Evolutionary conservation across 176 grass and related monocot species (phyloP), one percentile per base, ranked within the genome.

Genomic region (Eleusine coracana): DNA sequence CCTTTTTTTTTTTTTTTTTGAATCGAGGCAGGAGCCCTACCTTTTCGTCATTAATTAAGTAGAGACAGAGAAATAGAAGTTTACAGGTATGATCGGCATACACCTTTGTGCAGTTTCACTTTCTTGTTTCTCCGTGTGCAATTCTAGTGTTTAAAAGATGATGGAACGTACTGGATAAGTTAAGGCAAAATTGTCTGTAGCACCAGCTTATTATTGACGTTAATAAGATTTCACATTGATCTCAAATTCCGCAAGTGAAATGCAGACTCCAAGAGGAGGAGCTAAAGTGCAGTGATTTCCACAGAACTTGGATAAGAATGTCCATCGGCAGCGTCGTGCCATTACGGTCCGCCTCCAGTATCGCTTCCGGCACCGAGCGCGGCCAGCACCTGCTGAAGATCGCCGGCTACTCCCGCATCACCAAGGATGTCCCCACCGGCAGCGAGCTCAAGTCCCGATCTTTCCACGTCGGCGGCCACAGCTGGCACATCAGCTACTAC

Each of bases 311-410:
- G 18, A 11, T 6, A 5, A 41, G 4, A 14, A 45, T 63, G 12
- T 27, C 5, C 58, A 21, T 10, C 8, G 9, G 56, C 21, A n/a
- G 11, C 12, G 58, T 14, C n/a, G 14, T 1, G n/a, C 38, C 14
- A 1, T 6, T 21, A 34, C 9, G 8, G 58, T 65, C 70, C 0
- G 28, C 60, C 10, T 83, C 81, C 4, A 49, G 46, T 60, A 83
- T 83, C 13, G 10, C 55, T 16, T 34, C 46, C 60, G 16, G 23
- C 45, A 83, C 46, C 6, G 71, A 28, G 45, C 18, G 34, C 21
- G 81, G 61, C 3, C 60, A 75, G 71, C 71, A 75, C 60, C n/a
- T 83, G 14, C 71, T 83, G 34, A 83, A 20, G 81, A 75, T 83
- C 61, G 60, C 74, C 34, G 71, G 60, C 81, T 83, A 75, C 60